Evolutionary conservation across 2,329 filamentous ascomycete species (phyloP).

Genomic region (Leptographium galeiforme): DNA sequence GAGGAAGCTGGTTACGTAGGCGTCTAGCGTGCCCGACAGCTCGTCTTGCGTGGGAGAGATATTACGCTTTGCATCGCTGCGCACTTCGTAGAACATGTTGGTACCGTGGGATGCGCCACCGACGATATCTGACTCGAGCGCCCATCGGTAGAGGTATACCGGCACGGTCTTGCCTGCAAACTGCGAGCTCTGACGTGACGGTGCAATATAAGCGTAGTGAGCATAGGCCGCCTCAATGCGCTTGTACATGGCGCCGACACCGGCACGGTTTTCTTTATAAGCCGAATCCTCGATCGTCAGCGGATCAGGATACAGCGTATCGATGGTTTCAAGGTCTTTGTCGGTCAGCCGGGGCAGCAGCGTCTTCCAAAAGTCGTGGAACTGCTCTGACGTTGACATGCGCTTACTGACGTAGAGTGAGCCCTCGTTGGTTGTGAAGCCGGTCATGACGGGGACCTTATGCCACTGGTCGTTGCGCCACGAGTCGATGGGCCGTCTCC

Average conservation of each 20-base stretch:
- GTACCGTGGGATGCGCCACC: constrained; percentile 33
- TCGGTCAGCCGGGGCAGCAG: constrained; percentile 24
- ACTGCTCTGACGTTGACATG: constrained; percentile 20
- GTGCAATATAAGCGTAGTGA: constrained; percentile 38
- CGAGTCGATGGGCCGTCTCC: constrained; percentile 14
- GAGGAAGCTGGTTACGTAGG: constrained; percentile 35
- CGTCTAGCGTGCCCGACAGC: constrained; percentile 27
- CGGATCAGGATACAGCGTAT: constrained; percentile 27
- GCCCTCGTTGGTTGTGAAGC: constrained; percentile 29
- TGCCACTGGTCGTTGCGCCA: constrained; percentile 16
- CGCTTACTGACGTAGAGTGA: constrained; percentile 25
- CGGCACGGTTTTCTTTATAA: constrained; percentile 22
- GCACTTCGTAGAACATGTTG: constrained; percentile 33
- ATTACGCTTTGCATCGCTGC: constrained; percentile 18
- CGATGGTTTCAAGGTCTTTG: constrained; percentile 20
- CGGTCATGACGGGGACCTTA: constrained; percentile 25
- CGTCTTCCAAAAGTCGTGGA: constrained; percentile 23
- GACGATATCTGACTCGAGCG: constrained; percentile 26
- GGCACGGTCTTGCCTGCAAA: constrained; percentile 14
- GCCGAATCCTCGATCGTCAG: constrained; percentile 16
- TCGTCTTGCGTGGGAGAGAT: constrained; percentile 26
- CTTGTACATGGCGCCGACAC: constrained; percentile 30
- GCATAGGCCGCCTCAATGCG: constrained; percentile 39
- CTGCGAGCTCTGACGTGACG: constrained; percentile 34
- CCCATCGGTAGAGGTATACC: constrained; percentile 41